Base-by-base conservation (phyloP, 1,284 basidiomycete species). In the Violaceomyces palustris region DNA sequence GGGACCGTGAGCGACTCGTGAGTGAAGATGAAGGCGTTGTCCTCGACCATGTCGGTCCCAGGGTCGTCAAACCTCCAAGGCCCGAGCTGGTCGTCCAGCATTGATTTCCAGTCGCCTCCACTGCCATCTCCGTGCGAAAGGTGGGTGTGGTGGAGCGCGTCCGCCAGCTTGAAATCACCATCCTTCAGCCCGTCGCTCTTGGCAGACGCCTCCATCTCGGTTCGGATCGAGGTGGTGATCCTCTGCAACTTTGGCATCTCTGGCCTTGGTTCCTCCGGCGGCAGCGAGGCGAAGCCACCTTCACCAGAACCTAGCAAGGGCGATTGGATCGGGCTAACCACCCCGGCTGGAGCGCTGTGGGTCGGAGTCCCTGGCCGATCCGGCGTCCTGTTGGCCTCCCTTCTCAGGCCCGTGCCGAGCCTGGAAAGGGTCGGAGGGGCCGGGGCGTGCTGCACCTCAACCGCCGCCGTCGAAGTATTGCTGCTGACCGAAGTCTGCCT, bases 11-110 rank as follows among this genome's bases (percentile, higher is more conserved):
- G 61, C 23, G 64, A 69, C 18, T 65, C 56, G 21, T 71, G 67
- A 12, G 69, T 64, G 39, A 76, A 76, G 23, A 76, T 69, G 44
- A 77, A 77, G 0, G 69, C 71, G 35, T 76, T 74, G 63, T 76
- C 75, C 52, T 77, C 75, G 27, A 75, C 59, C 45, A 74, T 69
- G 47, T 77, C 75, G 3, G 69, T 61, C 1, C 55, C 58, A 4
- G 72, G 69, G 36, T 75, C 71, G 1, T 59, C 49, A 38, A 75
- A 77, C 28, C 74, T 66, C 73, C 71, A 76, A 1, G 74, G 72
- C 6, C 75, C 75, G 0, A 76, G 51, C 52, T 64, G 44, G 9
- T 64, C 59, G 33, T 68, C 65, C 21, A 67, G 52, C 54, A 55
- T 51, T 12, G 50, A 50, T n/a, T 21, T 5, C 30, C 29, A 11